These are phyloP conservation scores for Zymoseptoria ardabiliae DNA, from an alignment of 2,329 filamentous ascomycete species.

Conservation along the genomic window DNA sequence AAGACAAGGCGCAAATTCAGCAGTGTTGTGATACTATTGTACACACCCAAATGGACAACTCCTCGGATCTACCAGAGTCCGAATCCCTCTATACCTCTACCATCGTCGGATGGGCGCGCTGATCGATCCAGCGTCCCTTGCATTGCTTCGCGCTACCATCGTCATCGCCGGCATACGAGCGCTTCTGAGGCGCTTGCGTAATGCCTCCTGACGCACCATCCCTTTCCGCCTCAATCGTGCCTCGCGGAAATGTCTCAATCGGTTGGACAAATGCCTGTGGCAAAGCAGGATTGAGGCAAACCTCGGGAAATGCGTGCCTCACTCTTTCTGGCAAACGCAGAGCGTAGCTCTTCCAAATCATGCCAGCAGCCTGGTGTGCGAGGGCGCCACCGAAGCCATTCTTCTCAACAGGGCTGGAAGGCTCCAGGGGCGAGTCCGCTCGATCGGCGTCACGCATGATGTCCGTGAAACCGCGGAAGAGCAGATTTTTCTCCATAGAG, in stretches of 20 bases:
- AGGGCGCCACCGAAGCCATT: conserved; percentile 1
- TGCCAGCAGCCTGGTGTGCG: not conserved
- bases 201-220: not conserved
- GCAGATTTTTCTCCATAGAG: not conserved
- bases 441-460: conserved; percentile 2
- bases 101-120: no score
- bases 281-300: not conserved
- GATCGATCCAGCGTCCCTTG: no score
- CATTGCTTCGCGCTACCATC: not conserved
- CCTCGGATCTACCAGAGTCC: no score
- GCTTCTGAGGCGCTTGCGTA: not conserved
- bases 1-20: no score
- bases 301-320: conserved; percentile 8
- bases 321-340: conserved; percentile 1
- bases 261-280: not conserved
- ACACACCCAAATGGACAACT: no score
- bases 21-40: no score
- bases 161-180: not conserved
- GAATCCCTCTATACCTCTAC: no score
- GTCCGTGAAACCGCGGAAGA: conserved; percentile 6
- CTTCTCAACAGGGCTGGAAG: not conserved
- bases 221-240: no score
- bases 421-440: not conserved
- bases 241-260: not conserved
- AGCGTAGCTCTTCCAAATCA: conserved; percentile 3